phyloP scores from a whole-genome alignment of 768 basidiomycete genomes.

The Galerina sulciceps region DNA sequence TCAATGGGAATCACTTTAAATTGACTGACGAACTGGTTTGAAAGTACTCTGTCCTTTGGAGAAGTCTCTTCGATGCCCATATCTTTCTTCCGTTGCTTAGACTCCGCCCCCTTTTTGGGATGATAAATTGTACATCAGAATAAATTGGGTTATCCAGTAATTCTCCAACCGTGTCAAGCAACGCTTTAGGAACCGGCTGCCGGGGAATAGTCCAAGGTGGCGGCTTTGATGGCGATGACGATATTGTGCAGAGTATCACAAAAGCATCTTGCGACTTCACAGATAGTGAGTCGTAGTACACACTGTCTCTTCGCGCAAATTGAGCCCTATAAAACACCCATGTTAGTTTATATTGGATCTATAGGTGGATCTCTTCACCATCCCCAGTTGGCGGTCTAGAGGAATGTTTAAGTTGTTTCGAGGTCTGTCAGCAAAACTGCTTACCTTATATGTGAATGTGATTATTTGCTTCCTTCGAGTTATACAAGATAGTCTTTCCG shows the following conservation, averaged over 20 bases:
- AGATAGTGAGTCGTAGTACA: constrained; percentile 60
- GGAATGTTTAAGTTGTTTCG: neutral
- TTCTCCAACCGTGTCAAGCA: constrained; percentile 73
- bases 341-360: neutral
- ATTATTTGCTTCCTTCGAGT: constrained; percentile 79
- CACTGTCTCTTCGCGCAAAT: constrained; percentile 74
- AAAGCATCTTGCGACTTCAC: constrained; percentile 70
- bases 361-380: constrained; percentile 51
- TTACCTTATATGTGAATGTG: constrained; percentile 76
- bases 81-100: constrained; percentile 50
- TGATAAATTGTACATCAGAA: constrained; percentile 82
- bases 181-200: constrained; percentile 65
- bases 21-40: constrained; percentile 55
- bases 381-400: constrained; percentile 84
- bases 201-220: constrained; percentile 50
- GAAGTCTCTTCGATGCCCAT: constrained; percentile 69
- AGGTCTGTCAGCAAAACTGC: neutral
- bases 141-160: constrained; percentile 83
- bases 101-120: constrained; percentile 50
- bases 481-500: constrained; percentile 54
- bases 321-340: constrained; percentile 57
- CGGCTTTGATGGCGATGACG: constrained; percentile 59
- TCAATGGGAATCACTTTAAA: neutral
- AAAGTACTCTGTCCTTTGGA: constrained; percentile 80
- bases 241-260: constrained; percentile 78